Evolutionary conservation across 768 basidiomycete species (phyloP).

Genomic region (Lentinula raphanica): DNA sequence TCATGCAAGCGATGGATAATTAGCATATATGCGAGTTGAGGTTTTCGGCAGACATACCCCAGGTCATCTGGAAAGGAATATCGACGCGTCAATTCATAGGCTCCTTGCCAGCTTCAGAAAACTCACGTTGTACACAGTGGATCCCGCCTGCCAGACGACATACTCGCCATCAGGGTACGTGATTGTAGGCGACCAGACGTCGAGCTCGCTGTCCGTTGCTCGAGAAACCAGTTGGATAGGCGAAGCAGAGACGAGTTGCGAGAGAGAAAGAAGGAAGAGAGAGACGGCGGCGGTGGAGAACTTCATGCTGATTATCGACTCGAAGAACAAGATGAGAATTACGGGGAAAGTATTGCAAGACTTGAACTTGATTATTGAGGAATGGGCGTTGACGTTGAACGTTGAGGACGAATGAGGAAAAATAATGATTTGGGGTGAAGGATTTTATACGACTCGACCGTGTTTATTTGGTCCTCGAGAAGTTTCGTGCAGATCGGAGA

Average conservation of each 20-base stretch:
- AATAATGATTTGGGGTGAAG: neutral
- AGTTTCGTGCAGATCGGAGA: conserved; percentile 16
- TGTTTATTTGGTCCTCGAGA: neutral
- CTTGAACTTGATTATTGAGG: neutral
- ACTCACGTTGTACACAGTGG: neutral
- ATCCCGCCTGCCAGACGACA: neutral
- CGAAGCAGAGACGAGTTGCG: conserved; percentile 9
- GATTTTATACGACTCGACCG: neutral
- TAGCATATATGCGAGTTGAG: conserved; percentile 7
- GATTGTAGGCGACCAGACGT: conserved; percentile 2
- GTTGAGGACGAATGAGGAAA: neutral
- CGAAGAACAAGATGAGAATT: too few species aligned
- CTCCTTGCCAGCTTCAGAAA: conserved; percentile 20
- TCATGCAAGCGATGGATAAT: neutral
- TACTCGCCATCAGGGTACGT: neutral
- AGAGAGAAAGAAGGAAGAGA: conserved; percentile 20
- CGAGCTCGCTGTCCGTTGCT: neutral
- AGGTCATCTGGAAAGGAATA: conserved; percentile 35
- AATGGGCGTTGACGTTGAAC: neutral
- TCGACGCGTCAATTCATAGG: conserved; percentile 30
- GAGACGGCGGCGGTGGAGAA: conserved; percentile 27
- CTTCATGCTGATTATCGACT: conserved; percentile 17
- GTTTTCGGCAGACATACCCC: conserved; percentile 24
- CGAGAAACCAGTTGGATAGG: neutral
- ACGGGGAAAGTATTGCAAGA: neutral